Evolutionary conservation across 257 asterid species (phyloP).

Genomic region (Nicotiana attenuata): DNA sequence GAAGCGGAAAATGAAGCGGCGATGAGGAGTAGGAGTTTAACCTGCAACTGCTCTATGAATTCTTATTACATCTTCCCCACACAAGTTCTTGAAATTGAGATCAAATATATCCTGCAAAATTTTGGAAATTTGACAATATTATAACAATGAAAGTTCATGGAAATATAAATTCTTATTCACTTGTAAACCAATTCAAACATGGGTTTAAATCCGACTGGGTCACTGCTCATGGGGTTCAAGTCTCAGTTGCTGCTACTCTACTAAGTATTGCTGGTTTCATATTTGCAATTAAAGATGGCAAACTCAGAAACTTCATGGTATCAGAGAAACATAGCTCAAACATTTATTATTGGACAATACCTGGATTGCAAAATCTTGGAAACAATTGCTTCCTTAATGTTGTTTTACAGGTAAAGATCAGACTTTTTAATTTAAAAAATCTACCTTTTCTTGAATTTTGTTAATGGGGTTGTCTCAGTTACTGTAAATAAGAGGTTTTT

Average conservation of each 20-base stretch:
- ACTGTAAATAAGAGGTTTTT: too few species aligned
- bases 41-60: neutral
- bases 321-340: constrained; percentile 9
- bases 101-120: neutral
- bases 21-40: too few species aligned
- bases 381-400: constrained; percentile 90
- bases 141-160: constrained; percentile 36
- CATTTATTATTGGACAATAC: constrained; percentile 38
- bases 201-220: constrained; percentile 24
- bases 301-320: constrained; percentile 15
- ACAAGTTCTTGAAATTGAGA: neutral
- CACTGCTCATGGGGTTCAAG: constrained; percentile 31
- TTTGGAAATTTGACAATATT: too few species aligned
- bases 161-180: constrained; percentile 21
- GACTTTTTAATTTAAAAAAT: too few species aligned
- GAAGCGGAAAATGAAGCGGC: too few species aligned
- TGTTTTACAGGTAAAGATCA: constrained; percentile 62
- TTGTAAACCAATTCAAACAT: constrained; percentile 24
- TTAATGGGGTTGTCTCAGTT: neutral
- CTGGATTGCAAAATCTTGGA: constrained; percentile 82
- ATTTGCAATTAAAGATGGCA: constrained; percentile 34
- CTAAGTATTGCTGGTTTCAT: constrained; percentile 49
- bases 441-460: neutral
- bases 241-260: constrained; percentile 47
- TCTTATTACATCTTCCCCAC: neutral